Evolutionary conservation across 306 rosid species (phyloP).

Genomic region (Pterocarpus macrocarpus): DNA sequence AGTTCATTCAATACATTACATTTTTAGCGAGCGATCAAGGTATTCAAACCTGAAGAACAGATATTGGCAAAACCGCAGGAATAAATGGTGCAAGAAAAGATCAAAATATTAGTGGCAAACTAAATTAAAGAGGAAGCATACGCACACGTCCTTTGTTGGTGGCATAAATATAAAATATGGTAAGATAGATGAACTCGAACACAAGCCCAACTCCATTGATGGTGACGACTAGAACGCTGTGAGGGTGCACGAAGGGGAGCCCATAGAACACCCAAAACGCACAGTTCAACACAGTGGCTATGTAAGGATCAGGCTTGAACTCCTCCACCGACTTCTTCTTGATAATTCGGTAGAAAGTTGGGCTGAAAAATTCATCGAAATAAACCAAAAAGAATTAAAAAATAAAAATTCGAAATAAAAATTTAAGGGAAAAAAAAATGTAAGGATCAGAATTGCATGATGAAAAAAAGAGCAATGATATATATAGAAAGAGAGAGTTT

Average conservation of each 20-base stretch:
- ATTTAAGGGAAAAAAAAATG: too few species aligned
- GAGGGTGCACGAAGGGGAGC: slow-evolving; percentile 61
- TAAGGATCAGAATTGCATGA: too few species aligned
- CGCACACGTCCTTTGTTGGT: slow-evolving; percentile 56
- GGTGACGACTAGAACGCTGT: slow-evolving; percentile 63
- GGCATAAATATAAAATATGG: slow-evolving; percentile 51
- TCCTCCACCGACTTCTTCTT: slow-evolving; percentile 64
- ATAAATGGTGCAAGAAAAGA: too few species aligned
- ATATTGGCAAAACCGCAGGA: too few species aligned
- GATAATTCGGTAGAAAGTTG: slow-evolving; percentile 55
- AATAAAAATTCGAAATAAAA: background rate
- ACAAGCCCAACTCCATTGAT: slow-evolving; percentile 63
- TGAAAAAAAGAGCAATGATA: background rate
- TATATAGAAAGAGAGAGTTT: background rate
- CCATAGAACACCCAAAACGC: slow-evolving; percentile 1
- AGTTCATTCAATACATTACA: too few species aligned
- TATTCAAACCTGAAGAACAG: too few species aligned
- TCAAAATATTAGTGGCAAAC: background rate
- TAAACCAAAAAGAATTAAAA: background rate
- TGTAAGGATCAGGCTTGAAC: slow-evolving; percentile 61
- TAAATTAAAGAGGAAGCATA: background rate
- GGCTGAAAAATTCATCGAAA: slow-evolving; percentile 47
- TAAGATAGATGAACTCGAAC: slow-evolving; percentile 56
- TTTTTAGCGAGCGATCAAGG: too few species aligned
- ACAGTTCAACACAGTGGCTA: slow-evolving; percentile 61